phyloP scores from a whole-genome alignment of 257 asterid genomes.

The Penstemon barbatus region DNA sequence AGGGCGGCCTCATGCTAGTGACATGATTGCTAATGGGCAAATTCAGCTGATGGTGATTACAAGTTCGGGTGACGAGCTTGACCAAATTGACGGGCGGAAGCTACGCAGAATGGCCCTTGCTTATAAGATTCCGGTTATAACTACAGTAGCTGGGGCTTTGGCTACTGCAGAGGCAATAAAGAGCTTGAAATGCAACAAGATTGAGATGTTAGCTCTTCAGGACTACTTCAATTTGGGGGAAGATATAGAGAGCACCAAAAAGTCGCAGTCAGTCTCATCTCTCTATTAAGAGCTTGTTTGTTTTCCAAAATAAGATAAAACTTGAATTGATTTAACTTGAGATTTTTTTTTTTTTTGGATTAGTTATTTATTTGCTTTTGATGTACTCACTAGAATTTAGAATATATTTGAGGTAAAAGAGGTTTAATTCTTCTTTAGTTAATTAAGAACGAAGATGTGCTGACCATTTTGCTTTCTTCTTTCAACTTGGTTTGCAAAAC shows the following conservation, averaged over 20 bases:
- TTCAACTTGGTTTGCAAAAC: too few relatives aligned
- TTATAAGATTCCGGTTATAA: conserved; percentile 85
- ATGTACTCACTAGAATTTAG: too few relatives aligned
- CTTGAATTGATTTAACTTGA: too few relatives aligned
- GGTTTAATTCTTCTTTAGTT: too few relatives aligned
- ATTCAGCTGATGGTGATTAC: conserved; percentile 96
- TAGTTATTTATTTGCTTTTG: too few relatives aligned
- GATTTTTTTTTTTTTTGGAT: too few relatives aligned
- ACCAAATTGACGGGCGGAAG: conserved; percentile 89
- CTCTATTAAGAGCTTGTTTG: background rate
- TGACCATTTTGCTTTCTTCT: too few relatives aligned
- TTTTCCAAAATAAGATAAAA: too few relatives aligned
- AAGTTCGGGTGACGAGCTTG: conserved; percentile 78
- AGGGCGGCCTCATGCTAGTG: conserved; percentile 91
- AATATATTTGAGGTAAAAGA: too few relatives aligned
- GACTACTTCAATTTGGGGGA: conserved; percentile 60
- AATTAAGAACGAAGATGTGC: too few relatives aligned
- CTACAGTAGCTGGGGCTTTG: conserved; percentile 94
- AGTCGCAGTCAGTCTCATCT: conserved; percentile 51
- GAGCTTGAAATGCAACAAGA: conserved; percentile 75
- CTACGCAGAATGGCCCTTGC: conserved; percentile 93
- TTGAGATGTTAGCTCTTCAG: conserved; percentile 93
- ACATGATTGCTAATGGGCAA: conserved; percentile 82
- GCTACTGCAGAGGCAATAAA: conserved; percentile 93
- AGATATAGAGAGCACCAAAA: conserved; percentile 32